Percentiles rank a stretch among this genome's conserved stretches.
These are phyloP conservation scores for Breynia disticha DNA, from an alignment of 441 rosid species.

Conservation along the genomic window DNA sequence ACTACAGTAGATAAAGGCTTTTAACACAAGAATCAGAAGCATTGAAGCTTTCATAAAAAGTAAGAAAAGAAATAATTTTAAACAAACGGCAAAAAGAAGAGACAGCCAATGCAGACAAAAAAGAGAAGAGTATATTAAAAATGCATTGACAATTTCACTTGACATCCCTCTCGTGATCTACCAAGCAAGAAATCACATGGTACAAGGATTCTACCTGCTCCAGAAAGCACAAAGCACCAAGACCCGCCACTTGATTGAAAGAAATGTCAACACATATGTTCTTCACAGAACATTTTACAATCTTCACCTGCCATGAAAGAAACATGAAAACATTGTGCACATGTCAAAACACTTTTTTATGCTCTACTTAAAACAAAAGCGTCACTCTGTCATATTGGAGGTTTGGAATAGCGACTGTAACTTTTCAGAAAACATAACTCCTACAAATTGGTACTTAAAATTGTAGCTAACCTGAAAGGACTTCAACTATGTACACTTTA, in stretches of 20 bases:
- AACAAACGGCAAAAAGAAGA: too few relatives aligned
- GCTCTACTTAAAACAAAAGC: background rate
- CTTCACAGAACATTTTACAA: slow-evolving; percentile 24
- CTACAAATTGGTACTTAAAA: background rate
- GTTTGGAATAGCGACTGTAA: background rate
- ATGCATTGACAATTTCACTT: too few relatives aligned
- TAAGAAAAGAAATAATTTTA: too few relatives aligned
- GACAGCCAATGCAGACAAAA: too few relatives aligned
- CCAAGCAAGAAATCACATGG: too few relatives aligned
- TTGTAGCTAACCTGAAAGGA: background rate
- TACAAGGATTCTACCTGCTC: slow-evolving; percentile 18
- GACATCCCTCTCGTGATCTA: too few relatives aligned
- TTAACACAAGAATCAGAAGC: too few relatives aligned
- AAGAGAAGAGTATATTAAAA: too few relatives aligned
- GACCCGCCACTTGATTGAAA: slow-evolving; percentile 26
- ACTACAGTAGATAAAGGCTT: too few relatives aligned
- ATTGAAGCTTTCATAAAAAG: too few relatives aligned
- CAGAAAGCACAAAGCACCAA: slow-evolving; percentile 23
- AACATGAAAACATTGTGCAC: background rate
- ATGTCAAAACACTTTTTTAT: too few relatives aligned
- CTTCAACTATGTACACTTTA: background rate
- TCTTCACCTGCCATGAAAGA: slow-evolving; percentile 22
- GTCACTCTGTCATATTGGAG: background rate
- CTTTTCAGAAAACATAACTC: background rate
- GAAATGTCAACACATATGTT: slow-evolving; percentile 25